Percentiles rank a stretch among this genome's conserved stretches.
Evolutionary conservation across 2,329 filamentous ascomycete species (phyloP).

Genomic region (Stachybotrys echinatus): DNA sequence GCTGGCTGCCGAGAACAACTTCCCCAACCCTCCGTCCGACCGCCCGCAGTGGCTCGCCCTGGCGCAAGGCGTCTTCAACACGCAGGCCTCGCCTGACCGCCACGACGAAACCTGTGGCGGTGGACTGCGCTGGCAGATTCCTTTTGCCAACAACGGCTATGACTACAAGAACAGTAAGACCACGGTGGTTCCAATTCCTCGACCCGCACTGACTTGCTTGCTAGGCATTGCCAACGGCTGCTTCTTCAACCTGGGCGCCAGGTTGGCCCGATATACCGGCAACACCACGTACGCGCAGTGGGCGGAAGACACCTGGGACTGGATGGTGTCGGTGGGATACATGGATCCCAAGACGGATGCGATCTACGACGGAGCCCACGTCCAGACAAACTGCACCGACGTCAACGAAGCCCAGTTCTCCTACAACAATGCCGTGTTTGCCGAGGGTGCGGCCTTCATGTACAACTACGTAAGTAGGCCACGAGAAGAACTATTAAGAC

Average conservation of each 20-base stretch:
- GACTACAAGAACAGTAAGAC: slow-evolving; percentile 61
- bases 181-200: neutral
- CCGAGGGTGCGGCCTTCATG: slow-evolving; percentile 58
- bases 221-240: slow-evolving; percentile 53
- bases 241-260: slow-evolving; percentile 62
- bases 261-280: slow-evolving; percentile 64
- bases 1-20: slow-evolving; percentile 51
- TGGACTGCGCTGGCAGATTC: slow-evolving; percentile 75
- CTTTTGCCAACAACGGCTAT: slow-evolving; percentile 67
- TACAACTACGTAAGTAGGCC: slow-evolving; percentile 47
- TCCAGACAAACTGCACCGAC: slow-evolving; percentile 46
- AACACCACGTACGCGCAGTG: slow-evolving; percentile 61
- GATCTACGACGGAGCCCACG: slow-evolving; percentile 53
- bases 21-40: slow-evolving; percentile 46
- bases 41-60: slow-evolving; percentile 51
- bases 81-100: slow-evolving; percentile 48
- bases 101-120: slow-evolving; percentile 50
- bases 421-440: slow-evolving; percentile 54
- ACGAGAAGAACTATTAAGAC: slow-evolving; percentile 4
- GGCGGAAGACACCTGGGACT: slow-evolving; percentile 59
- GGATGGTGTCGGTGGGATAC: slow-evolving; percentile 50
- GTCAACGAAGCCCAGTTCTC: slow-evolving; percentile 54
- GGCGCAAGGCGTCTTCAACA: slow-evolving; percentile 60
- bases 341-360: slow-evolving; percentile 55
- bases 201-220: neutral